Conservation (phyloP, 257 asterid species). For the Solanum rostratum region DNA sequence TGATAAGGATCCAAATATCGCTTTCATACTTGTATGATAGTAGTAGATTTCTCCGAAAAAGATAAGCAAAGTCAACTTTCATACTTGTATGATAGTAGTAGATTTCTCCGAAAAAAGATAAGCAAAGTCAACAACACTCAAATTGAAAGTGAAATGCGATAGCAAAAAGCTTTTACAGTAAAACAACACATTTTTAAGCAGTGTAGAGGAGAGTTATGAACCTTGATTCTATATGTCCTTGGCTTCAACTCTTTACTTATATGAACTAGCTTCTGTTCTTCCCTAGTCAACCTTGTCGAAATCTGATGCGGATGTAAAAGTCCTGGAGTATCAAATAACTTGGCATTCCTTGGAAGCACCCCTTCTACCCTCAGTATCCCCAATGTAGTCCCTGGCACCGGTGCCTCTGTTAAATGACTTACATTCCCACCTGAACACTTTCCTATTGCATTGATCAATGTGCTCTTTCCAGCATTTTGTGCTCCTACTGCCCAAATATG, state of each 20-base stretch:
- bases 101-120: neutral
- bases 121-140: neutral
- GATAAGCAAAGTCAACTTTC: neutral
- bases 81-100: neutral
- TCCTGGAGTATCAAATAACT: slow-evolving; percentile 84
- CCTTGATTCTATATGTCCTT: slow-evolving; percentile 87
- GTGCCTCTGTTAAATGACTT: slow-evolving; percentile 79
- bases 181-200: neutral
- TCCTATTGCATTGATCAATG: slow-evolving; percentile 66
- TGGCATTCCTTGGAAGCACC: slow-evolving; percentile 77
- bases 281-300: slow-evolving; percentile 56
- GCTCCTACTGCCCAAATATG: slow-evolving; percentile 91
- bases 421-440: slow-evolving; percentile 43
- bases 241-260: slow-evolving; percentile 73
- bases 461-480: slow-evolving; percentile 90
- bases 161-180: neutral
- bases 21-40: neutral
- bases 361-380: slow-evolving; percentile 89
- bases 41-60: neutral
- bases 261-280: slow-evolving; percentile 59
- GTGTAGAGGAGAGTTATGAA: neutral
- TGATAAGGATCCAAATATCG: neutral
- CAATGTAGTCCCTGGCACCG: slow-evolving; percentile 80
- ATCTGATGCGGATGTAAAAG: slow-evolving; percentile 89
- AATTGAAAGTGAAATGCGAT: neutral